Conservation (phyloP, 306 rosid genomes). For the Trifolium pratense region DNA sequence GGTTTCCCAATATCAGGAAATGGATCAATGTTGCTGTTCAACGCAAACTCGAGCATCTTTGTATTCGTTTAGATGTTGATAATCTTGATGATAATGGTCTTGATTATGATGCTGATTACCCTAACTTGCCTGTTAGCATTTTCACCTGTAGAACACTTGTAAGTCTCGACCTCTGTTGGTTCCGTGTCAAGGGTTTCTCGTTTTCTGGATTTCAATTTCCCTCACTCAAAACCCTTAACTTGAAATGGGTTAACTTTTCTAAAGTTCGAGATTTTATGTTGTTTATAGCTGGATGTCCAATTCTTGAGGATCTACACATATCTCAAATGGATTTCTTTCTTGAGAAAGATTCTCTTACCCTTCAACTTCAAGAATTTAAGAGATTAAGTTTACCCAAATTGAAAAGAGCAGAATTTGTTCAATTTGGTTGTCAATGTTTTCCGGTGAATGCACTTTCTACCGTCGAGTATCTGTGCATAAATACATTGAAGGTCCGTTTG, state of each 20-base stretch:
- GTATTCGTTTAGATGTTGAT: too few relatives aligned
- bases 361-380: background rate
- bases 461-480: background rate
- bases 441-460: background rate
- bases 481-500: background rate
- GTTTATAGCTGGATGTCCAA: background rate
- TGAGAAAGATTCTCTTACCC: too few relatives aligned
- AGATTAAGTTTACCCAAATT: background rate
- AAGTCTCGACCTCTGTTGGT: background rate
- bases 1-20: too few relatives aligned
- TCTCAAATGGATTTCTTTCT: background rate
- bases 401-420: background rate
- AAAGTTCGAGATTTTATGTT: background rate
- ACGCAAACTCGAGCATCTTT: too few relatives aligned
- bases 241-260: background rate
- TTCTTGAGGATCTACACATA: background rate
- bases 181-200: background rate
- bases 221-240: background rate
- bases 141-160: background rate
- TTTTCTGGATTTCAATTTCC: background rate
- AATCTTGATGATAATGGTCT: too few relatives aligned
- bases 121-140: too few relatives aligned
- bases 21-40: too few relatives aligned
- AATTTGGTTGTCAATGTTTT: background rate
- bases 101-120: too few relatives aligned